phyloP scores from a whole-genome alignment of 2,329 filamentous ascomycete species.

The Aphanoascus verrucosus region DNA sequence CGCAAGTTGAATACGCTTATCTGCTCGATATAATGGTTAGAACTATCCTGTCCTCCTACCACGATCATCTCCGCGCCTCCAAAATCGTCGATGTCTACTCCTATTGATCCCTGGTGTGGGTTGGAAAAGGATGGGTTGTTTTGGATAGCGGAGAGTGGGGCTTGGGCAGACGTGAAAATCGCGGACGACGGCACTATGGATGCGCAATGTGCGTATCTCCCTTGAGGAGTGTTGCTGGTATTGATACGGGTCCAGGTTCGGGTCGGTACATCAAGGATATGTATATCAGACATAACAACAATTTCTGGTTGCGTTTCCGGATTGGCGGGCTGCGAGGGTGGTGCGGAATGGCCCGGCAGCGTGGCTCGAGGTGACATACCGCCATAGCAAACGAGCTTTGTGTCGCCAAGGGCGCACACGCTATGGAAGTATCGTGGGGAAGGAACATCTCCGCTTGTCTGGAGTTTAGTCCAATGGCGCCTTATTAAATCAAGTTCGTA shows the following conservation, averaged over 20 bases:
- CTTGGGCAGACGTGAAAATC: constrained; percentile 71
- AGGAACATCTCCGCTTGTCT: constrained; percentile 73
- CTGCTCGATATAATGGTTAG: constrained; percentile 98
- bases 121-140: constrained; percentile 77
- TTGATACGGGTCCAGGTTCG: constrained; percentile 77
- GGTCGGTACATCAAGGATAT: constrained; percentile 80
- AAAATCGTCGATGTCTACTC: constrained; percentile 76
- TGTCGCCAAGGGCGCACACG: constrained; percentile 84
- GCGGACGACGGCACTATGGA: constrained; percentile 83
- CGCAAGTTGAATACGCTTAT: constrained; percentile 96
- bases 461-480: constrained; percentile 85
- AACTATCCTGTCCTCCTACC: constrained; percentile 88
- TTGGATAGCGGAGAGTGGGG: constrained; percentile 74
- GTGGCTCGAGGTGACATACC: constrained; percentile 78
- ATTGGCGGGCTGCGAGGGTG: constrained; percentile 34
- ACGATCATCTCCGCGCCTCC: constrained; percentile 96
- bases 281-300: constrained; percentile 94
- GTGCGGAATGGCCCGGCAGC: constrained; percentile 37
- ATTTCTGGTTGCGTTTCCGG: constrained; percentile 70
- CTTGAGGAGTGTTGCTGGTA: constrained; percentile 73
- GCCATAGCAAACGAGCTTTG: constrained; percentile 93
- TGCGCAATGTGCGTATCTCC: constrained; percentile 92
- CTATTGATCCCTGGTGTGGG: constrained; percentile 77
- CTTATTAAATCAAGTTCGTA: constrained; percentile 88
- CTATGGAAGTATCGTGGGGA: constrained; percentile 95